Evolutionary conservation across 352 stramenopile species (phyloP).

Genomic region (Pythium dissotocum): DNA sequence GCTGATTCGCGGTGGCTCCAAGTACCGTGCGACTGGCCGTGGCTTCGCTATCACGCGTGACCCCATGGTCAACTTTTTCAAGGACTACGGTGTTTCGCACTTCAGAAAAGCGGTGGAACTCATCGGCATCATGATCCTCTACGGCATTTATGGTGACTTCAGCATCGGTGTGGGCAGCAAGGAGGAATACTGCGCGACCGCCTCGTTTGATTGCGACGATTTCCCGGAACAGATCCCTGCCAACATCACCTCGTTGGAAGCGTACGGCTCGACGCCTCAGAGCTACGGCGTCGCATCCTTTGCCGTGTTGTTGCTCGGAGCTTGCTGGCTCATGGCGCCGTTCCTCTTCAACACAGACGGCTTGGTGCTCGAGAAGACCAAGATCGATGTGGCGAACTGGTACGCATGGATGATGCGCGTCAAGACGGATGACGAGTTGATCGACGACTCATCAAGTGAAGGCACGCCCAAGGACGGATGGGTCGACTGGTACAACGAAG

Average conservation of each 20-base stretch:
- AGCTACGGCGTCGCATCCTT: slow-evolving; percentile 83
- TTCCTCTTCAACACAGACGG: slow-evolving; percentile 91
- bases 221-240: slow-evolving; percentile 50
- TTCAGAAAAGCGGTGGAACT: slow-evolving; percentile 88
- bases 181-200: slow-evolving; percentile 47
- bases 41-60: slow-evolving; percentile 87
- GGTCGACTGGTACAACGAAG: slow-evolving; percentile 72
- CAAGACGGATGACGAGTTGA: slow-evolving; percentile 41
- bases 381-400: slow-evolving; percentile 81
- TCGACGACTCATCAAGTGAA: slow-evolving; percentile 33
- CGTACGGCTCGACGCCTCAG: slow-evolving; percentile 61
- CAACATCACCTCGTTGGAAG: slow-evolving; percentile 68
- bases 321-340: slow-evolving; percentile 80
- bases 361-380: slow-evolving; percentile 82
- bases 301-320: slow-evolving; percentile 76
- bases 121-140: slow-evolving; percentile 85
- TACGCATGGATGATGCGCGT: slow-evolving; percentile 86
- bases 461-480: slow-evolving; percentile 66
- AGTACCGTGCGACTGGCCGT: slow-evolving; percentile 85
- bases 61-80: slow-evolving; percentile 88
- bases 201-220: slow-evolving; percentile 45
- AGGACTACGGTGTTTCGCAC: slow-evolving; percentile 86
- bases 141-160: slow-evolving; percentile 78
- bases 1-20: slow-evolving; percentile 79
- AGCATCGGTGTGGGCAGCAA: slow-evolving; percentile 53